Percentiles rank a stretch among this genome's conserved stretches.
Conservation (phyloP, 2,329 filamentous ascomycete genomes). For the Coniochaeta hoffmannii region DNA sequence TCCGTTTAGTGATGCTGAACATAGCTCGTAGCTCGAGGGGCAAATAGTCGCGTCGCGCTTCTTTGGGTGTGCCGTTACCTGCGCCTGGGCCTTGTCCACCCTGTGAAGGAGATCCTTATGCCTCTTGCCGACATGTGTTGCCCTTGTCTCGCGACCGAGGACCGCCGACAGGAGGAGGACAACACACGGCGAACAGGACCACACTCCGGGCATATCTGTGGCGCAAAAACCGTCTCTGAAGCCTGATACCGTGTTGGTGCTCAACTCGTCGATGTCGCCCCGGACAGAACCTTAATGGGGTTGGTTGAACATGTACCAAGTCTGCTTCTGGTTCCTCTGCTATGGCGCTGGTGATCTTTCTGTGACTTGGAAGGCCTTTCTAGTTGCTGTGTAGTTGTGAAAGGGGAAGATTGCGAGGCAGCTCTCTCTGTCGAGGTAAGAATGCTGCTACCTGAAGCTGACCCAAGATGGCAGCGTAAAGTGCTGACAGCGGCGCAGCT, state of each 20-base stretch:
- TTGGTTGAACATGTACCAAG: neutral
- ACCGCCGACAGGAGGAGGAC: conserved; percentile 15
- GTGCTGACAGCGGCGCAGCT: conserved; percentile 1
- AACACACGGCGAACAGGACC: conserved; percentile 17
- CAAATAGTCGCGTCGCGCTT: conserved; percentile 16
- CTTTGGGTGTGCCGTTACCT: conserved; percentile 12
- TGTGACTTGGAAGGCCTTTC: neutral
- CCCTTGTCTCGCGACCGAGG: conserved; percentile 13
- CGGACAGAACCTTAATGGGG: neutral
- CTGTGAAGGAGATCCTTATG: conserved; percentile 14
- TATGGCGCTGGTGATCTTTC: no score
- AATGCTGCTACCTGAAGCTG: neutral
- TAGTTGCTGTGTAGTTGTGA: neutral
- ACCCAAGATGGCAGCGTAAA: neutral
- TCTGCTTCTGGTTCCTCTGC: no score
- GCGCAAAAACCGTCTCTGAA: neutral
- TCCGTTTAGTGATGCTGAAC: conserved; percentile 31
- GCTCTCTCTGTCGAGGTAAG: neutral
- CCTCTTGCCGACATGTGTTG: conserved; percentile 16
- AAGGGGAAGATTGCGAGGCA: neutral
- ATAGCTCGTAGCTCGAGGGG: conserved; percentile 20
- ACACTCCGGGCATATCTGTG: conserved; percentile 16
- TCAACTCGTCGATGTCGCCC: neutral
- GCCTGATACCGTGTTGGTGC: neutral
- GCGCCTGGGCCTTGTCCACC: conserved; percentile 17